These are phyloP conservation scores for Castanea mollissima DNA, from an alignment of 306 rosid genomes.

Conservation along the genomic window DNA sequence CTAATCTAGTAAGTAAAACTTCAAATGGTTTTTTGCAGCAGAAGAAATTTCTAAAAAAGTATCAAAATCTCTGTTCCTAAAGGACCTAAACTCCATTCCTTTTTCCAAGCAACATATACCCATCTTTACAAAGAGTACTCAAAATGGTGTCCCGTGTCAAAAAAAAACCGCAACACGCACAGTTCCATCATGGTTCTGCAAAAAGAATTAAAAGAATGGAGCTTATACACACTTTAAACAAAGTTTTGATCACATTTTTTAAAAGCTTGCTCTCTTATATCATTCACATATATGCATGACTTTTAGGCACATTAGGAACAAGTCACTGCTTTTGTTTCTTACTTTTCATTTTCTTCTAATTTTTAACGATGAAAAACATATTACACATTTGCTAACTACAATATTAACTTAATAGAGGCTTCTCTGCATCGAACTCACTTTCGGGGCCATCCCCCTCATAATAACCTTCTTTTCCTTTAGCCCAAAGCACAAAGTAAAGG, in stretches of 20 bases:
- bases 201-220: not conserved
- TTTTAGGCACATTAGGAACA: not conserved
- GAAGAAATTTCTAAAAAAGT: not conserved
- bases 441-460: conserved; percentile 26
- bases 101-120: not conserved
- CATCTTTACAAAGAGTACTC: not conserved
- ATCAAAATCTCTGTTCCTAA: not conserved
- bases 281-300: not conserved
- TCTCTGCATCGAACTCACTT: conserved; percentile 55
- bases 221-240: not conserved
- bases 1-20: not conserved
- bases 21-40: not conserved
- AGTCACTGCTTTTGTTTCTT: conserved; percentile 1
- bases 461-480: conserved; percentile 70
- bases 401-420: conserved; percentile 63
- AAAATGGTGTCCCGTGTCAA: not conserved
- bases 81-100: not conserved
- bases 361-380: not conserved
- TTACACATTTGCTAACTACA: not conserved
- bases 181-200: not conserved
- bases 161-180: not conserved
- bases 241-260: not conserved
- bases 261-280: not conserved
- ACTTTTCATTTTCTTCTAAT: not conserved
- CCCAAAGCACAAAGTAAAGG: conserved; percentile 87